Evolutionary conservation across 1,284 basidiomycete species (phyloP), one percentile per base, ranked within the genome.

Genomic region (Boletellus sp.): DNA sequence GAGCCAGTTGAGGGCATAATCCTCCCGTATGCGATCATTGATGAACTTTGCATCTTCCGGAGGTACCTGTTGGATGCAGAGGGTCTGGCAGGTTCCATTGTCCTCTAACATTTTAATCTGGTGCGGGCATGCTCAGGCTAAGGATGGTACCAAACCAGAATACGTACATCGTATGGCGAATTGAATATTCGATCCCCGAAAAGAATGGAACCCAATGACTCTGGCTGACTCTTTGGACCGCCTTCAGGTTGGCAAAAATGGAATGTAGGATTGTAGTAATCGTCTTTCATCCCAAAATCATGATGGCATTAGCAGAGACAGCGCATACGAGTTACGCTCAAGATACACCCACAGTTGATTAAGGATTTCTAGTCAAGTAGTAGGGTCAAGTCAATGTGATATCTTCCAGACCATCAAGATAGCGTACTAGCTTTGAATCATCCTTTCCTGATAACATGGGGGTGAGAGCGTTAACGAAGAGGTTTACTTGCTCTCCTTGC

Each of bases 121-220:
- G 39, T 24, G 46, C 36, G 50, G 54, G 37, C 30, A 50, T 52
- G 58, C 8, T 52, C 36, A 38, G 57, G 44, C 21, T 11, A 32
- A 40, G 40, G 28, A 39, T 8, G n/a, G n/a, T 15, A n/a, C 38
- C 43, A 49, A 22, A 44, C 36, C 40, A 51, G 21, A 28, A 39
- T 45, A 74, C 86, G 54, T 58, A 91, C 89, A 60, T 94, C 79
- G 64, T 94, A 95, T 3, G 90, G 88, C 8, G 91, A 93, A 66
- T 88, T 86, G 71, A 95, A 93, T 65, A 99, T 94, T 54, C 96
- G 82, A 74, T 99, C 96, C 28, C 96, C 96, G 62, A 97, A 97
- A 15, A 99, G 75, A 57, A 97, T 94, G 28, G 91, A 93, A 5
- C 96, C 96, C 24, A 99, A 75, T 2, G 87, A 90, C 71, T 97